Evolutionary conservation across 257 asterid genomes (phyloP), one percentile per base, ranked within the genome.

Genomic region (Lithospermum erythrorhizon): DNA sequence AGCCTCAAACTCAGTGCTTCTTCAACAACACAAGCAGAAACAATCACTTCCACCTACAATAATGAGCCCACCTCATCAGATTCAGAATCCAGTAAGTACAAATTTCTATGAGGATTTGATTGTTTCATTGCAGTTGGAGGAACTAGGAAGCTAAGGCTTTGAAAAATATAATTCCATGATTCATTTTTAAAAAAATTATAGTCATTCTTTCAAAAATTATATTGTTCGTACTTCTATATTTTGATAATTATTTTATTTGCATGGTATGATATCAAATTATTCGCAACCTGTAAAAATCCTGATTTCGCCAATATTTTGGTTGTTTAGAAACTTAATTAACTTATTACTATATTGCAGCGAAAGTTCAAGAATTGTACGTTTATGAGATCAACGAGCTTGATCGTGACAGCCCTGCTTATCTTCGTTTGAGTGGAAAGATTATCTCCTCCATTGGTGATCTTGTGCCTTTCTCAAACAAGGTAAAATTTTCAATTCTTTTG

Each of bases 331-430:
- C 3, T 27, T 52, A 18, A 4, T 17, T 1, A 2, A 52, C 22
- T 52, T 1, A 52, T 52, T 16, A 20, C 16, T 4, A 3, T 32
- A n/a, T 67, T 57, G 48, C 81, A 80, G 94, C 68, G 13, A 80
- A 74, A 77, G 80, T 82, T 73, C 98, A 91, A 71, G 84, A 88
- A 67, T 73, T 91, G 69, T 20, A 60, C 17, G 95, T 88, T 19
- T 91, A 91, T 24, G 98, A 91, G 70, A 77, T 91, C 76, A 91
- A 91, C 71, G 98, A 91, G 68, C 80, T 89, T 0, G 98, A 91
- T 60, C 94, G 98, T 41, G 95, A 95, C 25, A 88, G 98, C 85
- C 98, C 98, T 2, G 98, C 96, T 16, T 76, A 80, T 66, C 98
- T 91, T 19, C 82, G 90, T 10, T 61, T 91, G 87, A 91, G 96